Percentiles rank a stretch among this genome's conserved stretches.
phyloP scores from a whole-genome alignment of 305 asterid species.

The Plantago coronopus region DNA sequence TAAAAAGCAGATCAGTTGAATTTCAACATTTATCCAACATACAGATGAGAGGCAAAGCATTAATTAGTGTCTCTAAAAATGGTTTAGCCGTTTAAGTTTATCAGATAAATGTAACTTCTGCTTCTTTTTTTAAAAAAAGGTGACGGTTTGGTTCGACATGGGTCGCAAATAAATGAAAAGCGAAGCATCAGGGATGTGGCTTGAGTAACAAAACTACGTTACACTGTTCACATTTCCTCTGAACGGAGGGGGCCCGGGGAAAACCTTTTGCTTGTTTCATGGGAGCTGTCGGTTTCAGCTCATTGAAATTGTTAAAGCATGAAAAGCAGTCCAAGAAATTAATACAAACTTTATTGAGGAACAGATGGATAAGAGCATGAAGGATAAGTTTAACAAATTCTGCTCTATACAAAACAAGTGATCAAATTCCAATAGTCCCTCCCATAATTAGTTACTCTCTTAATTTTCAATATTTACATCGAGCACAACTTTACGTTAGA shows the following conservation, averaged over 20 bases:
- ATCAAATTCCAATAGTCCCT: background rate
- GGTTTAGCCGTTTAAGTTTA: background rate
- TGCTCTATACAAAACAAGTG: background rate
- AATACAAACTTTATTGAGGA: too few species aligned
- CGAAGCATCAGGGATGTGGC: slow-evolving; percentile 2
- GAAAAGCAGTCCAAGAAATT: slow-evolving; percentile 3
- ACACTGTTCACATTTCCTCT: slow-evolving; percentile 11
- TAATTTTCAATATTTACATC: slow-evolving; percentile 6
- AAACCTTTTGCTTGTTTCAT: slow-evolving; percentile 14
- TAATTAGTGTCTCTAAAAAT: background rate
- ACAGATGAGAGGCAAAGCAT: slow-evolving; percentile 15
- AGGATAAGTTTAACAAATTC: too few species aligned
- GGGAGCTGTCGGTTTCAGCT: background rate
- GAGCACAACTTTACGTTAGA: background rate
- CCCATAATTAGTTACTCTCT: slow-evolving; percentile 7
- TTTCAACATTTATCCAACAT: slow-evolving; percentile 7
- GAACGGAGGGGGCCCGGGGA: background rate
- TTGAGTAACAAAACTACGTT: slow-evolving; percentile 7
- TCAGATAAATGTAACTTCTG: background rate
- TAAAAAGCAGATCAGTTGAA: background rate
- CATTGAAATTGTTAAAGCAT: slow-evolving; percentile 10
- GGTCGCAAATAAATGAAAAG: too few species aligned
- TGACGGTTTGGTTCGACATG: too few species aligned
- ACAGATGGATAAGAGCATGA: too few species aligned
- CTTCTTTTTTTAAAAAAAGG: too few species aligned